A percentile compares a stretch with the other conserved stretches of the same genome.
Evolutionary conservation across 768 basidiomycete genomes (phyloP).

Genomic region (Pulveroboletus sp.): DNA sequence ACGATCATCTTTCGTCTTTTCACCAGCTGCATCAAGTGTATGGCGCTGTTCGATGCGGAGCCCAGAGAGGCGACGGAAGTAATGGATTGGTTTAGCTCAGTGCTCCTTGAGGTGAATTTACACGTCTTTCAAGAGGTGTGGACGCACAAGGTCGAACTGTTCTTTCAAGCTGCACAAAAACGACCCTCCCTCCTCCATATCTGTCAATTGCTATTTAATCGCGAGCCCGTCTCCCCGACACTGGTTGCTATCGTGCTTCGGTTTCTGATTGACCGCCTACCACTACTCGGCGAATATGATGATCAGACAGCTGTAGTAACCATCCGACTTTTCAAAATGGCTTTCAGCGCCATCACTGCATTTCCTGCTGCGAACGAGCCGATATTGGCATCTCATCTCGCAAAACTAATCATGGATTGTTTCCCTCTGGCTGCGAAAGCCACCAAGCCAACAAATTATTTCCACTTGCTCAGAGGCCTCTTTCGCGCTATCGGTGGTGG

Average conservation of each 20-base stretch:
- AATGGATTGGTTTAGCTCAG: conserved; percentile 73
- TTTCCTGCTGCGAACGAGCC: conserved; percentile 78
- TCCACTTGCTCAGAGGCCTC: conserved; percentile 83
- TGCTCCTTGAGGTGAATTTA: conserved; percentile 76
- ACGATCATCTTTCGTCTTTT: conserved; percentile 86
- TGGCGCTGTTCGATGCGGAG: conserved; percentile 76
- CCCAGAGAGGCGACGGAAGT: conserved; percentile 70
- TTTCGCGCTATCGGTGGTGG: conserved; percentile 92
- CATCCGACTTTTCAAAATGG: conserved; percentile 92
- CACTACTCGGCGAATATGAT: conserved; percentile 78
- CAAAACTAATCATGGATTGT: conserved; percentile 92
- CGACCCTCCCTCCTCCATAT: conserved; percentile 79
- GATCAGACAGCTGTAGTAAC: conserved; percentile 77
- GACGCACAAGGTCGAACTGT: conserved; percentile 89
- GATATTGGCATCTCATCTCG: conserved; percentile 89
- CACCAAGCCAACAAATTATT: conserved; percentile 86
- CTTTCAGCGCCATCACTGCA: conserved; percentile 79
- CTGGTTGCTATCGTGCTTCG: conserved; percentile 85
- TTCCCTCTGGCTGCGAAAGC: conserved; percentile 93
- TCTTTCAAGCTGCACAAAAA: conserved; percentile 74
- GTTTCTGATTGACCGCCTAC: conserved; percentile 79
- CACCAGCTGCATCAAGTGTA: conserved; percentile 76
- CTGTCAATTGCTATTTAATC: conserved; percentile 75
- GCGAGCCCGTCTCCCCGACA: conserved; percentile 72
- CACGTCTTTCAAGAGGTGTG: conserved; percentile 96